phyloP scores from a whole-genome alignment of 1,139 yeast species.

The Nakaseomyces nivariensis region DNA sequence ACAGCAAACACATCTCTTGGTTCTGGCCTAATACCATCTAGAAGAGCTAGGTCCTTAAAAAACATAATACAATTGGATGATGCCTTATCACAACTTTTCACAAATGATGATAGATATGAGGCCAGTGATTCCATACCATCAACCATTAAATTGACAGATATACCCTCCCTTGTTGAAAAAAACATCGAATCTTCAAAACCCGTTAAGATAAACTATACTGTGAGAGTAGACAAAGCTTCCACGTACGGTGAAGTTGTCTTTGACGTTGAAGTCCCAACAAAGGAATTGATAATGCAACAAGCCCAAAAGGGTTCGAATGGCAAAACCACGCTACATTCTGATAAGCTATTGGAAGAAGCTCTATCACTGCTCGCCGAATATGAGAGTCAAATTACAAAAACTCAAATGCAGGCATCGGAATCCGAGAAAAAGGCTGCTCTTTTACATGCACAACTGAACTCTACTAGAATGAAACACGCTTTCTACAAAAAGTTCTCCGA shows the following conservation, averaged over 20 bases:
- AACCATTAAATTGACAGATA: constrained; percentile 10
- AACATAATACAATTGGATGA: background rate
- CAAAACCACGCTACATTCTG: background rate
- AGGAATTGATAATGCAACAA: background rate
- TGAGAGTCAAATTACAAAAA: constrained; percentile 29
- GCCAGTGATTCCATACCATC: constrained; percentile 8
- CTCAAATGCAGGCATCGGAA: background rate
- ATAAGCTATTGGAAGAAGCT: background rate
- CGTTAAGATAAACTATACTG: constrained; percentile 54
- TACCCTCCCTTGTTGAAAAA: constrained; percentile 30
- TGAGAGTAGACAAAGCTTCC: constrained; percentile 60
- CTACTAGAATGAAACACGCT: constrained; percentile 45
- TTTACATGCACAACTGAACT: constrained; percentile 34
- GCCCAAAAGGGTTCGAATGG: background rate
- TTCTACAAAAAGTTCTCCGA: constrained; percentile 61
- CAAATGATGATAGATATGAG: background rate
- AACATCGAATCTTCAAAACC: constrained; percentile 62
- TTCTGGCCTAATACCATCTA: background rate
- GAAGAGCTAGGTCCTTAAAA: background rate
- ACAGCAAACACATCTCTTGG: background rate
- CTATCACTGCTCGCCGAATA: background rate
- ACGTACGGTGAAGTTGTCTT: constrained; percentile 68
- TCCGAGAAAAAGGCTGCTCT: constrained; percentile 3
- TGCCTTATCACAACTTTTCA: background rate
- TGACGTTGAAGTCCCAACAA: constrained; percentile 45